Conservation (phyloP, 805 yeast genomes). For the Barnettozyma sp. region DNA sequence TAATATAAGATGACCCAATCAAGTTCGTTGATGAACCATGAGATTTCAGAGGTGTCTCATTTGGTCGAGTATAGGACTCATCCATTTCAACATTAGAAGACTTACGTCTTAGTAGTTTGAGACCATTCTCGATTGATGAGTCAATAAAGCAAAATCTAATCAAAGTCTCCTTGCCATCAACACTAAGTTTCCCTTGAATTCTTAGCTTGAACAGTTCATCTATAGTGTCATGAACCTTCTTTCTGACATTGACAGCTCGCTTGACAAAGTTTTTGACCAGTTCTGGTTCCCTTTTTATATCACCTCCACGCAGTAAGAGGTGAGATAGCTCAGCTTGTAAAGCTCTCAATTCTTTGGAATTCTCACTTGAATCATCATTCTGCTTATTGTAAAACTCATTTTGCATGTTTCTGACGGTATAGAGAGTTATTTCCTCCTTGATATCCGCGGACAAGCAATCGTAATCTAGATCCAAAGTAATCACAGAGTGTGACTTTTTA, state of each 20-base stretch:
- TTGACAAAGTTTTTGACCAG: slow-evolving; percentile 29
- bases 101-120: slow-evolving; percentile 28
- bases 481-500: slow-evolving; percentile 52
- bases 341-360: slow-evolving; percentile 41
- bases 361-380: neutral
- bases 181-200: slow-evolving; percentile 44
- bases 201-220: slow-evolving; percentile 55
- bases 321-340: slow-evolving; percentile 44
- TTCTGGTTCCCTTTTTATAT: slow-evolving; percentile 21
- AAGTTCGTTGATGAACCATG: slow-evolving; percentile 18
- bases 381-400: slow-evolving; percentile 32
- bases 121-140: slow-evolving; percentile 56
- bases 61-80: neutral
- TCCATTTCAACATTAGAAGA: slow-evolving; percentile 8
- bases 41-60: slow-evolving; percentile 8
- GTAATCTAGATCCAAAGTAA: slow-evolving; percentile 60
- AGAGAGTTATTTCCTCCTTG: slow-evolving; percentile 62
- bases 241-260: slow-evolving; percentile 32
- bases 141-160: slow-evolving; percentile 67
- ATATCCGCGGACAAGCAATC: slow-evolving; percentile 49
- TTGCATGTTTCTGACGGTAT: slow-evolving; percentile 79
- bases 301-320: slow-evolving; percentile 35
- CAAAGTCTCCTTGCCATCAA: slow-evolving; percentile 75
- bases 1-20: slow-evolving; percentile 22
- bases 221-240: slow-evolving; percentile 40